Evolutionary conservation across 2,329 filamentous ascomycete genomes (phyloP), one percentile per base, ranked within the genome.

Genomic region (Pseudogymnoascus sp.): DNA sequence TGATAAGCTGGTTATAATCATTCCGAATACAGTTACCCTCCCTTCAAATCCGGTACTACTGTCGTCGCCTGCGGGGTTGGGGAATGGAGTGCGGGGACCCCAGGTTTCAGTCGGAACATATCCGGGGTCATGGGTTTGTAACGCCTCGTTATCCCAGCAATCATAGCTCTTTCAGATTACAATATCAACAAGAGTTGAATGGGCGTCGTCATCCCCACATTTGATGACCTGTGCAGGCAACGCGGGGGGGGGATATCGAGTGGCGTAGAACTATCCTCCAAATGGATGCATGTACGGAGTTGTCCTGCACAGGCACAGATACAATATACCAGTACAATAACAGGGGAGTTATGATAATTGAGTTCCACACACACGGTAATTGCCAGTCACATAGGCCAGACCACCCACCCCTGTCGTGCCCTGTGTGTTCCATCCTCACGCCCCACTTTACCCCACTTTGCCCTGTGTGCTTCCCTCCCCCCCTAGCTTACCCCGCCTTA

Each of bases 371-470:
- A 6, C 3, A 44, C 16, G 40, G 40, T 11, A 44, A 44, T 44
- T 44, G 16, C 40, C 40, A 44, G 16, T 44, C 40, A 44, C 40
- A 2, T 12, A 44, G 40, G 16, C 40, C 18, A 18, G 38, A 42
- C 38, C 10, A 42, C 38, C 16, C 38, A 21, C 10, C 40, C 40
- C 40, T 12, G 10, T 44, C 40, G 40, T 44, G 40, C 40, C 40
- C 40, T 44, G 40, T 44, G 40, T 44, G 40, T 3, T 44, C 40
- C 40, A 44, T 44, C 16, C 40, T 21, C 40, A 21, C 4, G 40
- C 16, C 40, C 40, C 40, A 44, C 40, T 44, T 44, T 44, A 28
- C 66, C 69, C 65, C 42, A 59, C 61, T 53, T 16, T 62, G 61
- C 25, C 61, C 61, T 62, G 61, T 59, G 61, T 60, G 61, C 28